These are phyloP conservation scores for Kuraishia cidri DNA, from an alignment of 805 yeast genomes.

Conservation along the genomic window DNA sequence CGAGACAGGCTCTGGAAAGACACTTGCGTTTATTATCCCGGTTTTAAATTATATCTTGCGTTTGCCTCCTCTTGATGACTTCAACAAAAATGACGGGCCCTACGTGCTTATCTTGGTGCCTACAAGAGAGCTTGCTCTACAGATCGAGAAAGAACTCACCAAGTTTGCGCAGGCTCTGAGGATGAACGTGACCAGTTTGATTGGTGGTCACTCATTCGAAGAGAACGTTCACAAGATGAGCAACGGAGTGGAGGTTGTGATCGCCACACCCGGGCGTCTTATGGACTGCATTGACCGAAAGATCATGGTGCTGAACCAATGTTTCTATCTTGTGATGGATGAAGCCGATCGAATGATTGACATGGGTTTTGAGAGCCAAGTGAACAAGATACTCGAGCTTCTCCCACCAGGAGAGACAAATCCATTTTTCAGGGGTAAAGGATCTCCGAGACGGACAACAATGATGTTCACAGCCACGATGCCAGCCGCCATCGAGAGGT, in stretches of 20 bases:
- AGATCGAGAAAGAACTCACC: constrained; percentile 61
- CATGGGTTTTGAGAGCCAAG: constrained; percentile 84
- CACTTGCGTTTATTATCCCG: constrained; percentile 77
- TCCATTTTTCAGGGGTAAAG: constrained; percentile 20
- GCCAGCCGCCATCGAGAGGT: constrained; percentile 60
- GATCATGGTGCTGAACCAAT: constrained; percentile 47
- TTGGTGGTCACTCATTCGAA: constrained; percentile 87
- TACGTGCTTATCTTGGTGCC: constrained; percentile 78
- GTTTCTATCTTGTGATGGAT: constrained; percentile 71
- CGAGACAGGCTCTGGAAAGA: constrained; percentile 95
- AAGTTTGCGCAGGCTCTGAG: constrained; percentile 31
- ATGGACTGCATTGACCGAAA: constrained; percentile 71
- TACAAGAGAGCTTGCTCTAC: constrained; percentile 89
- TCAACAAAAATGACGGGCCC: constrained; percentile 55
- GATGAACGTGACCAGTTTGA: constrained; percentile 51
- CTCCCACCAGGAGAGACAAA: constrained; percentile 39
- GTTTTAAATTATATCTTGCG: constrained; percentile 44
- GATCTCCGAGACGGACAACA: constrained; percentile 38
- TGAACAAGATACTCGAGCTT: constrained; percentile 45
- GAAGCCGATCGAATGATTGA: constrained; percentile 97
- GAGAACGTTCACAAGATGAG: constrained; percentile 54
- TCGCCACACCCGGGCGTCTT: constrained; percentile 92
- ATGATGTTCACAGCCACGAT: constrained; percentile 95
- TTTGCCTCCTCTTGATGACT: constrained; percentile 35
- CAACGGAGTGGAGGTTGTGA: constrained; percentile 66